Base-by-base conservation (phyloP, 2,329 filamentous ascomycete genomes). In the Hyphodiscus sp. region DNA sequence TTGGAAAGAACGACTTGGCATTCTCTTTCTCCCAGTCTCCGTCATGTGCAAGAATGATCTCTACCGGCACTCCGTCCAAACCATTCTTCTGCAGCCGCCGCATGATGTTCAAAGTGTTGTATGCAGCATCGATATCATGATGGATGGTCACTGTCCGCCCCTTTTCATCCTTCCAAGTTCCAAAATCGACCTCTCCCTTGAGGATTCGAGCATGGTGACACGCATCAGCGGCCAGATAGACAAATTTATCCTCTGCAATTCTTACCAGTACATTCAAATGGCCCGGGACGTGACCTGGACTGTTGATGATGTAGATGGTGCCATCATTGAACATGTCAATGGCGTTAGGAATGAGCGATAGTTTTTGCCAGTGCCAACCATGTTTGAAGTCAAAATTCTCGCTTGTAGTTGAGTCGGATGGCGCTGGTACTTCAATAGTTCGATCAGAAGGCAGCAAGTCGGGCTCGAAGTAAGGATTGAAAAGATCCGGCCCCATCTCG, bases 401-500 rank as follows among this genome's bases (percentile, higher is more conserved):
- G 23, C 23, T 26, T 26, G 23, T 4, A 4, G 4, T 8, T 26
- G 23, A 26, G 23, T 26, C 8, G 4, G 23, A 8, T 26, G 23
- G 3, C 23, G 23, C 4, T 26, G 23, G 23, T 26, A 8, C 8
- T 26, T 26, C 23, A 26, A 26, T 26, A 26, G 23, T 42, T 11
- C 41, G 41, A 42, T 42, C 41, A 42, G 16, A 3, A 3, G 41
- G 41, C 6, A 42, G 10, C 16, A 42, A 19, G 41, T 42, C 41
- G 15, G 15, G 15, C 11, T 42, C 41, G 19, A 42, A 42, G 41
- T 42, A 19, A 3, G 41, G 19, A 68, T 26, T 59, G 56, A 18
- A 55, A 8, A 26, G 23, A 48, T 30, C 49, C 50, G 62, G 51
- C 58, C 23, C 57, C 59, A 41, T 56, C 16, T 19, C 41, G 41